phyloP scores from a whole-genome alignment of 2,329 filamentous ascomycete species.

The Bipolaris sorokiniana region DNA sequence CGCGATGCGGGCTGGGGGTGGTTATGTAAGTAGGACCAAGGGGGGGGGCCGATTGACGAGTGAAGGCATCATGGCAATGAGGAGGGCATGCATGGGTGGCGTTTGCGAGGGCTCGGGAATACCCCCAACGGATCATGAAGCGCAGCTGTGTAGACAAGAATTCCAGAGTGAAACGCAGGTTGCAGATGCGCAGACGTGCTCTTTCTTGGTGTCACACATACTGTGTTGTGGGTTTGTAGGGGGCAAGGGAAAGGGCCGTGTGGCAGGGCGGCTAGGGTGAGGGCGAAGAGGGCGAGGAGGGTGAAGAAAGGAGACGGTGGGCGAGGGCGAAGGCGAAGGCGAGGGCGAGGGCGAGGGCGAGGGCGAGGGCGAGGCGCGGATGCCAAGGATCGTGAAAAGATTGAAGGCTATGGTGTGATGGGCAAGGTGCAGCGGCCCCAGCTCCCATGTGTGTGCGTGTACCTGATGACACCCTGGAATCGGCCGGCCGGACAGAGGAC shows the following conservation, averaged over 20 bases:
- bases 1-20: conserved; percentile 14
- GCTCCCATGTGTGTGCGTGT: conserved; percentile 13
- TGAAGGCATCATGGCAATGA: too few species aligned
- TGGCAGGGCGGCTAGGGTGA: neutral
- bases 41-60: conserved; percentile 15
- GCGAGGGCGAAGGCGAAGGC: neutral
- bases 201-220: neutral
- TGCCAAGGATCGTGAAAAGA: conserved; percentile 42
- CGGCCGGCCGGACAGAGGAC: neutral
- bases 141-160: conserved; percentile 16
- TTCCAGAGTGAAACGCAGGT: conserved; percentile 16
- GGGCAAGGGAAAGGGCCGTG: neutral
- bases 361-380: neutral
- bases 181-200: conserved; percentile 3
- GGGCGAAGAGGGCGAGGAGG: neutral
- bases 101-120: conserved; percentile 44
- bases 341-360: neutral
- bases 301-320: too few species aligned
- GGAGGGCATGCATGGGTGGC: conserved; percentile 37
- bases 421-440: conserved; percentile 2
- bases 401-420: conserved; percentile 29
- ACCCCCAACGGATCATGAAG: conserved; percentile 42
- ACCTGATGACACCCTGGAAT: conserved; percentile 15
- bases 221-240: neutral
- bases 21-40: conserved; percentile 27